A percentile compares a stretch with the other conserved stretches of the same genome.
phyloP scores from a whole-genome alignment of 176 grass and related monocot species.

The Ampelocalamus luodianensis region DNA sequence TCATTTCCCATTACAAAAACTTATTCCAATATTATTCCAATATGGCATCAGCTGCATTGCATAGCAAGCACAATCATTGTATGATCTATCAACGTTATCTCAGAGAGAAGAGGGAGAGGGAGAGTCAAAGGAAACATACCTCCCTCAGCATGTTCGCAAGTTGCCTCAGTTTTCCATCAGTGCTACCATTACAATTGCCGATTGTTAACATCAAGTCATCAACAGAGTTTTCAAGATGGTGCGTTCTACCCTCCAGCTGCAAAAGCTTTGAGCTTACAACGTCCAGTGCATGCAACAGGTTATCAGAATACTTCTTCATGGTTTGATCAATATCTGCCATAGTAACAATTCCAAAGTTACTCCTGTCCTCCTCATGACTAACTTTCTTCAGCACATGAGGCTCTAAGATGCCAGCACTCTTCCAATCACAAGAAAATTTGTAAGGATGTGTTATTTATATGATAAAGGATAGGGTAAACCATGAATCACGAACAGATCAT shows the following conservation, averaged over 20 bases:
- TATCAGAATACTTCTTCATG: constrained; percentile 87
- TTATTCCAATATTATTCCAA: too few species aligned
- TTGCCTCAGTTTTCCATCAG: constrained; percentile 84
- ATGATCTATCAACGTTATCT: neutral
- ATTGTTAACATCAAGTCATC: constrained; percentile 75
- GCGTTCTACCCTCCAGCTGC: constrained; percentile 72
- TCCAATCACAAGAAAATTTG: constrained; percentile 12
- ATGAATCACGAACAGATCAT: neutral
- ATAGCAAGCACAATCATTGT: neutral
- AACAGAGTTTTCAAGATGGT: constrained; percentile 72
- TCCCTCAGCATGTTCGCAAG: constrained; percentile 90
- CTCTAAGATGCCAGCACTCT: constrained; percentile 71
- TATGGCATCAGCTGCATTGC: neutral
- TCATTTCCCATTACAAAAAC: neutral
- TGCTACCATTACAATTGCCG: constrained; percentile 74
- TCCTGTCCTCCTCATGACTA: constrained; percentile 65
- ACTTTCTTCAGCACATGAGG: constrained; percentile 61
- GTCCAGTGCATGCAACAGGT: constrained; percentile 78
- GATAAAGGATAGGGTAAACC: neutral
- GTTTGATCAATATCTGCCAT: constrained; percentile 79
- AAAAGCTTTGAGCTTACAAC: constrained; percentile 74
- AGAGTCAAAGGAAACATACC: constrained; percentile 48
- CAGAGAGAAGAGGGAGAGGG: neutral
- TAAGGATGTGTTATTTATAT: neutral
- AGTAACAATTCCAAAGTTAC: constrained; percentile 43